Evolutionary conservation across 2,329 filamentous ascomycete species (phyloP), one percentile per base, ranked within the genome.

Genomic region (Alternaria sp.): DNA sequence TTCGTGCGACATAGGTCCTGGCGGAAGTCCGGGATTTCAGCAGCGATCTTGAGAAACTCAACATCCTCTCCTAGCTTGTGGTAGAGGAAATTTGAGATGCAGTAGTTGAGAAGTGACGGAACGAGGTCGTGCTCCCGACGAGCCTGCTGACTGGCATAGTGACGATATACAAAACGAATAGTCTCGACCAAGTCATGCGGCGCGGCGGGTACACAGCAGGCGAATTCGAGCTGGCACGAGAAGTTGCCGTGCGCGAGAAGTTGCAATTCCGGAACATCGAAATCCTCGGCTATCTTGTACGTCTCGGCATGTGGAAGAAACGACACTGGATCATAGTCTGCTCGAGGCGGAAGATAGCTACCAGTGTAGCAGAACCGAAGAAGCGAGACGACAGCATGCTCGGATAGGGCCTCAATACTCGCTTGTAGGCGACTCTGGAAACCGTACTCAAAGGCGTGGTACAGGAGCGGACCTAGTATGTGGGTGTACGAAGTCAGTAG

Each of bases 51-150:
- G 21, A 75, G 71, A 69, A 84, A 84, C 3, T 77, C 76, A 11
- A 63, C 57, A 45, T 78, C 72, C 21, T 77, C 56, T 3, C 70
- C 77, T 4, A 84, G 74, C 15, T 67, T 66, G 62, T 84, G 82
- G 25, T 75, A 73, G 4, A 69, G 41, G 65, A 82, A 83, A 26
- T 71, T 73, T 7, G 75, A 71, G 20, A 84, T 73, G 61, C 81
- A 84, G 69, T 84, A 84, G 65, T 82, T 77, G 53, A 82, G 71
- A 15, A 84, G 71, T 0, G 77, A 79, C 45, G 82, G 76, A 8
- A 81, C 65, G 5, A 84, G 69, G 18, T 70, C 65, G 25, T 73
- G 68, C 30, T 75, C 66, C 50, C 67, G 63, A 33, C 70, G 67
- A 18, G 70, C 65, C 46, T 78, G 55, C 4, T 70, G 47, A 21